Conservation (phyloP, 345 rosid genomes). For the Physaria fendleri region DNA sequence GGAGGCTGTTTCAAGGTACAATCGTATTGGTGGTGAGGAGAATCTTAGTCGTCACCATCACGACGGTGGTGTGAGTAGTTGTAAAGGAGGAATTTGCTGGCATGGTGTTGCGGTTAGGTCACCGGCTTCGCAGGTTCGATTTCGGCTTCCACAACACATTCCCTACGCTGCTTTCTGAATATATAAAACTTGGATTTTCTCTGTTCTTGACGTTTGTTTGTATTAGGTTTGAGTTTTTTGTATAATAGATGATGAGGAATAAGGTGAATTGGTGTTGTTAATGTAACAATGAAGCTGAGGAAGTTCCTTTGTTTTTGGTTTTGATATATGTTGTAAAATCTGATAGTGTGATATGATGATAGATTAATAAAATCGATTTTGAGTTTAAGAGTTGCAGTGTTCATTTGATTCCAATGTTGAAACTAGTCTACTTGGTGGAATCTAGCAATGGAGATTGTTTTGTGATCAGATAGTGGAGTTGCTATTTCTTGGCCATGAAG, state of each 20-base stretch:
- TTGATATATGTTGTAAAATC: conserved; percentile 19
- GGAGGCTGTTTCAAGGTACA: conserved; percentile 48
- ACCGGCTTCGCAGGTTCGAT: conserved; percentile 91
- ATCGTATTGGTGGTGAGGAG: conserved; percentile 18
- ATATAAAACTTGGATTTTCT: neutral
- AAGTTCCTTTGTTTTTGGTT: neutral
- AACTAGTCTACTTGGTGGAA: too few relatives aligned
- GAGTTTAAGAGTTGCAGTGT: neutral
- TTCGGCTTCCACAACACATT: conserved; percentile 66
- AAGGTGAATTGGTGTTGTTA: conserved; percentile 4
- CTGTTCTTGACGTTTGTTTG: neutral
- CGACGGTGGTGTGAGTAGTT: conserved; percentile 53
- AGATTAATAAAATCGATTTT: neutral
- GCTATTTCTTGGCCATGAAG: too few relatives aligned
- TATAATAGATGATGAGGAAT: conserved; percentile 17
- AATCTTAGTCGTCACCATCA: conserved; percentile 40
- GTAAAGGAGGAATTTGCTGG: conserved; percentile 97
- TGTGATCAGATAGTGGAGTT: too few relatives aligned
- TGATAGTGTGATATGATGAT: neutral
- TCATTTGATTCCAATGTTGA: neutral
- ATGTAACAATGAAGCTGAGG: neutral
- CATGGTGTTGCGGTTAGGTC: conserved; percentile 94
- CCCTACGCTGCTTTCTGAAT: conserved; percentile 29
- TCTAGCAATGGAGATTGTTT: too few relatives aligned
- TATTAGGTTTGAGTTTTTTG: neutral